Conservation (phyloP, 75 land plant genomes). For the Cupressus sempervirens region DNA sequence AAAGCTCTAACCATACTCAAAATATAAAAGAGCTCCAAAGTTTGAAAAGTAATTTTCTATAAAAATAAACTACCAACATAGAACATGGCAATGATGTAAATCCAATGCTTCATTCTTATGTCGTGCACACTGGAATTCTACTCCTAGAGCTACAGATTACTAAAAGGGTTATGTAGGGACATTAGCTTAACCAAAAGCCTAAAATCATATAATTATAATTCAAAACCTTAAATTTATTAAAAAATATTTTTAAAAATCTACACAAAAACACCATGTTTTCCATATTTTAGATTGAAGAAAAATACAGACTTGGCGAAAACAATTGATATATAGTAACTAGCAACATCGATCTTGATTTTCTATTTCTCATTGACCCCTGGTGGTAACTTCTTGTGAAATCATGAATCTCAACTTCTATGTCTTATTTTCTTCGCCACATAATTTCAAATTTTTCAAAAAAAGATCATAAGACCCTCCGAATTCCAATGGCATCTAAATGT, state of each 20-base stretch:
- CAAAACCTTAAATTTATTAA: background rate
- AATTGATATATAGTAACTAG: background rate
- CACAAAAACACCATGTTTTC: background rate
- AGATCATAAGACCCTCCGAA: too few relatives aligned
- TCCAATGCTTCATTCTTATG: background rate
- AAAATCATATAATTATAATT: too few relatives aligned
- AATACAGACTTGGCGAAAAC: background rate
- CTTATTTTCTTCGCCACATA: too few relatives aligned
- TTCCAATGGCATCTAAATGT: too few relatives aligned
- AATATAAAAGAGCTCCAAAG: background rate
- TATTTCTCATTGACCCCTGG: background rate
- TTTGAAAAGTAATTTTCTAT: background rate
- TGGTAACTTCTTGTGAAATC: too few relatives aligned
- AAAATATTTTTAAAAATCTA: too few relatives aligned
- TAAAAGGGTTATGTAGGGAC: background rate
- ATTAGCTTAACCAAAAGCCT: background rate
- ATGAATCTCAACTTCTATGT: too few relatives aligned
- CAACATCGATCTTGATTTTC: background rate
- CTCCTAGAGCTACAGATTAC: background rate
- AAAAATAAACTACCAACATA: background rate
- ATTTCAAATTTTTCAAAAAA: too few relatives aligned
- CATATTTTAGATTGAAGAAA: background rate
- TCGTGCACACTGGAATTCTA: background rate
- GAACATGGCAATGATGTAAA: background rate
- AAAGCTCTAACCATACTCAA: background rate